Percentiles rank a stretch among this genome's conserved stretches.
Conservation (phyloP, 2,329 filamentous ascomycete species). For the Capronia americana region DNA sequence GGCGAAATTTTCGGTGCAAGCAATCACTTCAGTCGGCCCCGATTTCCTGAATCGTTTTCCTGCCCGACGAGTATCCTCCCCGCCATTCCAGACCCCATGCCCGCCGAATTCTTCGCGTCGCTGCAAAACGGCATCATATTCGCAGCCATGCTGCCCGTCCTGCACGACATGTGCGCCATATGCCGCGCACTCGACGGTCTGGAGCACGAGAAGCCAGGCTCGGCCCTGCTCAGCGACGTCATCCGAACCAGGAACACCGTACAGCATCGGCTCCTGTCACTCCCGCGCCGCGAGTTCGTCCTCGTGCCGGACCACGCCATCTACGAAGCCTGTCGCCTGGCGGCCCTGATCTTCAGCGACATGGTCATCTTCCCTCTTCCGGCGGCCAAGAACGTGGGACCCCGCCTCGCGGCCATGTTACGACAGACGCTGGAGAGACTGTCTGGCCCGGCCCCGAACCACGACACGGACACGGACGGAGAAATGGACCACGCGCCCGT, state of each 20-base stretch:
- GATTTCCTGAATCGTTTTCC: neutral
- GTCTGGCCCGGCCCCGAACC: no score
- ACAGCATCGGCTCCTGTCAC: conserved; percentile 8
- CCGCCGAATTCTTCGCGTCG: neutral
- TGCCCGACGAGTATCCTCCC: neutral
- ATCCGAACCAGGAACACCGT: conserved; percentile 5
- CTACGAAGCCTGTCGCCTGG: conserved; percentile 6
- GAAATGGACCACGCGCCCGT: neutral
- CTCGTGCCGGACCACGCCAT: neutral
- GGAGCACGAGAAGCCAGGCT: neutral
- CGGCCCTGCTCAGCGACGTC: neutral
- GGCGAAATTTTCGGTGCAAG: conserved; percentile 1
- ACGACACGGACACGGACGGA: no score
- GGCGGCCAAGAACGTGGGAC: neutral
- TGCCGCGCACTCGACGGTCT: neutral
- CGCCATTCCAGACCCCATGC: neutral
- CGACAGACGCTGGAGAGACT: conserved; percentile 7
- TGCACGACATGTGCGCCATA: neutral
- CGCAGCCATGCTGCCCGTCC: neutral
- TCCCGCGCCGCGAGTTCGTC: conserved; percentile 1
- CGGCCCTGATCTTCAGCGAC: conserved; percentile 9
- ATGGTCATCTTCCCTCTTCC: conserved; percentile 16
- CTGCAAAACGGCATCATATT: neutral
- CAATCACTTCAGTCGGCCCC: neutral
- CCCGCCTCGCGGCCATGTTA: neutral